Evolutionary conservation across 1,139 yeast species (phyloP), one percentile per base, ranked within the genome.

Genomic region (Geotrichum reessii): DNA sequence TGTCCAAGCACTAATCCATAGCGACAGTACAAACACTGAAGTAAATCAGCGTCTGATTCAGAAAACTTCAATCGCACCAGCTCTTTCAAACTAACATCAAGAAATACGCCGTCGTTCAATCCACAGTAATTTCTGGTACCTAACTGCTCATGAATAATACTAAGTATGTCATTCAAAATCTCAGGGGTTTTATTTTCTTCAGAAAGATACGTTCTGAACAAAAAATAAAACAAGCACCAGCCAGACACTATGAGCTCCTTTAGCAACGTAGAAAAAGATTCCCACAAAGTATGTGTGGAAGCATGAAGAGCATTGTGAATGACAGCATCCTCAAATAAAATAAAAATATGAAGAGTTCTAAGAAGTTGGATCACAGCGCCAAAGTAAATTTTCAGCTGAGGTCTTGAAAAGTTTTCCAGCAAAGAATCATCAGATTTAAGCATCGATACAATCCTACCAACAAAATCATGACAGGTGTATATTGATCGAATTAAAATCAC

Each of bases 21-120:
- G 12, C 89, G 78, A 69, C 99, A 93, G 62, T 84, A 79, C 24
- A 93, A 74, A 40, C 90, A 78, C 66, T 93, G 98, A 9, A 88
- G 75, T 56, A 89, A 71, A 57, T 91, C 90, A 50, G 78, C 74
- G 61, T 86, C 85, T 47, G 74, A 70, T 8, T 76, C 78, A 1
- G 69, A 66, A 66, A 80, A 74, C 8, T 78, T 74, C 28, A 80
- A 72, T 1, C 74, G 67, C 5, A 83, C 73, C 27, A 90, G 73
- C 21, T 81, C 76, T 19, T 76, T 76, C 64, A 90, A 86, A 1
- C 86, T 76, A 50, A 87, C 73, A 33, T 77, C 77, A 52, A 93
- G 74, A 63, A 91, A 84, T 3, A 77, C 70, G 0, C 96, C 95
- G 47, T 78, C 71, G 0, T 85, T 79, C 7, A 82, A 73, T 58